Base-by-base conservation (phyloP, 176 grass and related monocot genomes). In the Poa annua region DNA sequence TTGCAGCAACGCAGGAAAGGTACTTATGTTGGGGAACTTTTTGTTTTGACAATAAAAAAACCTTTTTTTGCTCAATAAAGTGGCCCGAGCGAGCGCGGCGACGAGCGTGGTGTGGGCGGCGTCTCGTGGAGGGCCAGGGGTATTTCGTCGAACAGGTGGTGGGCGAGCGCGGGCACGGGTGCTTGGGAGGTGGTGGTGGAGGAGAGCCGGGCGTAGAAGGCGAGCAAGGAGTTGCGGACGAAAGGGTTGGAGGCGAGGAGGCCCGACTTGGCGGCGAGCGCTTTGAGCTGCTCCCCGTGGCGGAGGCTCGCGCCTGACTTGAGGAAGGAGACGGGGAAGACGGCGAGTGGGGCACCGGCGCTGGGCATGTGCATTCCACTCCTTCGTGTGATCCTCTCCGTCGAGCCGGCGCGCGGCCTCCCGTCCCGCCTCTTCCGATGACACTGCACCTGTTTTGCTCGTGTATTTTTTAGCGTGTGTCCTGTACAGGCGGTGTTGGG, bases 151-250 rank as follows among this genome's bases (percentile, higher is more conserved):
- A 97, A 93, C 59, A 97, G 81, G 36, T 65, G 81, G 84, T 50
- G 78, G 44, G 84, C 86, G 84, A 74, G 75, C 21, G 84, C n/a
- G n/a, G n/a, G n/a, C n/a, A n/a, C 81, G 17, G 63, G 19, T 7
- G 70, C 54, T 6, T 86, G 75, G 48, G 63, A 11, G 44, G 77
- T 47, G n/a, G n/a, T n/a, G n/a, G n/a, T n/a, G n/a, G n/a, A n/a
- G 39, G 45, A 50, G 24, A 66, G 54, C 0, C 88, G 83, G 13
- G 88, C 78, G 61, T 93, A 97, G 76, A 83, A 85, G 50, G 85
- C 76, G 85, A 97, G 88, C 47, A 97, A 78, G 50, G 94, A 90
- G 86, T 90, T 93, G 86, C 89, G 94, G 33, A 92, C 88, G 82
- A 93, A 93, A 19, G 56, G 47, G 62, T 89, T 90, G 84, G 74